Evolutionary conservation across 75 land plant species (phyloP).

Genomic region (Cupressus sempervirens): DNA sequence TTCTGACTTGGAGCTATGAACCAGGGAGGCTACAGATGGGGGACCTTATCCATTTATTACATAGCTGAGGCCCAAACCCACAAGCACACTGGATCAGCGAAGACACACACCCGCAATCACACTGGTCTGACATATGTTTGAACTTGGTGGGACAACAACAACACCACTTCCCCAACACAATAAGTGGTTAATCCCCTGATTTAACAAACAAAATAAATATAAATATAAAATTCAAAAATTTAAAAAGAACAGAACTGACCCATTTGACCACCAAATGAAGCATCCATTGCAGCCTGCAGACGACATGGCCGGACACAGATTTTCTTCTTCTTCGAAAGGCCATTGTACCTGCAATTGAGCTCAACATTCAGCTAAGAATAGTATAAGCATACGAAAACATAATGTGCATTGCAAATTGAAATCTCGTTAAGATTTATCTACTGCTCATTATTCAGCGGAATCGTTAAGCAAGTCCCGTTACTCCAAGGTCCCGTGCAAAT

Average conservation of each 20-base stretch:
- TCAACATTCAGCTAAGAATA: background rate
- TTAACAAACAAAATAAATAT: background rate
- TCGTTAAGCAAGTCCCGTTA: too few relatives aligned
- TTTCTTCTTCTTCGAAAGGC: background rate
- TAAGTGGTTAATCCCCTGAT: too few relatives aligned
- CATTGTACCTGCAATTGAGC: background rate
- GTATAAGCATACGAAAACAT: background rate
- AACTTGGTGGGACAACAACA: too few relatives aligned
- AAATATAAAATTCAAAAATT: background rate
- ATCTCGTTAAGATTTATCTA: background rate
- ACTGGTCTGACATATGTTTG: too few relatives aligned
- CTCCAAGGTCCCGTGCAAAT: too few relatives aligned
- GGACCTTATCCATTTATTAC: too few relatives aligned
- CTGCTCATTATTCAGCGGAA: background rate
- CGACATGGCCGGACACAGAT: background rate
- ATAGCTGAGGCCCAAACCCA: too few relatives aligned
- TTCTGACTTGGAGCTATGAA: too few relatives aligned
- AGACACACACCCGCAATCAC: too few relatives aligned
- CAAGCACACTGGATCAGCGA: too few relatives aligned
- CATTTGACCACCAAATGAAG: constrained; percentile 2
- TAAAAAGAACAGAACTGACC: background rate
- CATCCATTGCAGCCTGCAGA: background rate
- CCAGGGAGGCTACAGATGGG: too few relatives aligned
- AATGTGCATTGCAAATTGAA: background rate
- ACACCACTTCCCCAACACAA: too few relatives aligned